Percentiles rank a stretch among this genome's conserved stretches.
Evolutionary conservation across 495 filamentous ascomycete genomes (phyloP).

Genomic region (Aspergillus avenaceus): DNA sequence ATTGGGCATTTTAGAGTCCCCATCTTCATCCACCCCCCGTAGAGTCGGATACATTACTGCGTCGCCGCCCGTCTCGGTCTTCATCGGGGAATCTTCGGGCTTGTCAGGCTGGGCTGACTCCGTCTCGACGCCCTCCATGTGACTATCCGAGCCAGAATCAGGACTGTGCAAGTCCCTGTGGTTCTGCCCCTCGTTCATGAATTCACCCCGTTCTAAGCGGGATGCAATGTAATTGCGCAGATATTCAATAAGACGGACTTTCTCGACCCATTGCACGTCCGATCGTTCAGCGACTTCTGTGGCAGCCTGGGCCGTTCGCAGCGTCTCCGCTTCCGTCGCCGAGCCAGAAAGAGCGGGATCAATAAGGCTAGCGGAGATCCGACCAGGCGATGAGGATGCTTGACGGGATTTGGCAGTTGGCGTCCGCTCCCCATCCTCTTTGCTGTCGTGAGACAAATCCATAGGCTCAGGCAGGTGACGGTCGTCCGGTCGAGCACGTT

Average conservation of each 20-base stretch:
- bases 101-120: constrained; percentile 12
- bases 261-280: constrained; percentile 78
- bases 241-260: constrained; percentile 74
- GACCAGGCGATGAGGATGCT: constrained; percentile 39
- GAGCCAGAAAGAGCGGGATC: constrained; percentile 48
- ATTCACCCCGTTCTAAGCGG: constrained; percentile 61
- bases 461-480: constrained; percentile 39
- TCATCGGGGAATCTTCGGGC: constrained; percentile 16
- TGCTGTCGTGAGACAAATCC: constrained; percentile 53
- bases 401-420: constrained; percentile 36
- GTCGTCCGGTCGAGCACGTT: constrained; percentile 58
- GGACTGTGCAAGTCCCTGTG: constrained; percentile 16
- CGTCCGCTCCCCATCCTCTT: constrained; percentile 42
- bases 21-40: constrained; percentile 39
- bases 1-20: constrained; percentile 37
- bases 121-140: constrained; percentile 41
- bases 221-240: constrained; percentile 65
- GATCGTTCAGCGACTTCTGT: constrained; percentile 45
- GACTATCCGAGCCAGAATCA: constrained; percentile 20
- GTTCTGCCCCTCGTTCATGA: constrained; percentile 37
- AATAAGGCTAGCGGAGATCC: constrained; percentile 47
- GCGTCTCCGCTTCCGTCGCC: constrained; percentile 36
- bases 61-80: constrained; percentile 19
- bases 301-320: constrained; percentile 42
- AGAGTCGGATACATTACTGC: constrained; percentile 46